phyloP scores from a whole-genome alignment of 2,329 filamentous ascomycete species.

The Fusarium gaditjirri region DNA sequence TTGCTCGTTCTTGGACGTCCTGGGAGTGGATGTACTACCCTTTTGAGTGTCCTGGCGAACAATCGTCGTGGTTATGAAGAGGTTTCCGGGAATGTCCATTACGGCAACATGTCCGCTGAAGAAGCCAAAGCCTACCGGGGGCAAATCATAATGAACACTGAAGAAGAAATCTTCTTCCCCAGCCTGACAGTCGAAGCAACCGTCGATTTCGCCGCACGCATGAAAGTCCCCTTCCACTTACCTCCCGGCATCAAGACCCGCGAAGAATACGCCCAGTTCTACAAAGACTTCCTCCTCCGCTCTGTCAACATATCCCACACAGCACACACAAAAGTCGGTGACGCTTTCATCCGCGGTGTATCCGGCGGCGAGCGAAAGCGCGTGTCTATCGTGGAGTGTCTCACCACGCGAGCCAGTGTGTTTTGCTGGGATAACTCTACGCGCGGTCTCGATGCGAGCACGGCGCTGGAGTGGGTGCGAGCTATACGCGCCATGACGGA shows the following conservation, averaged over 20 bases:
- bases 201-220: slow-evolving; percentile 72
- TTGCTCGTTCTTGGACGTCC: slow-evolving; percentile 74
- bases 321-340: slow-evolving; percentile 72
- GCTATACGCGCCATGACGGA: slow-evolving; percentile 72
- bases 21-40: slow-evolving; percentile 75
- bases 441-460: slow-evolving; percentile 72
- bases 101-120: slow-evolving; percentile 60
- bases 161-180: slow-evolving; percentile 73
- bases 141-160: slow-evolving; percentile 76
- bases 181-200: slow-evolving; percentile 77
- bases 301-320: slow-evolving; percentile 70
- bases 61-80: slow-evolving; percentile 67
- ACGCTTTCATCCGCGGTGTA: slow-evolving; percentile 73
- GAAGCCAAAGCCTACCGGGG: slow-evolving; percentile 62
- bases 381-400: slow-evolving; percentile 73
- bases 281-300: slow-evolving; percentile 65
- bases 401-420: slow-evolving; percentile 67
- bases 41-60: slow-evolving; percentile 76
- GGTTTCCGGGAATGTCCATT: slow-evolving; percentile 68
- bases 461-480: slow-evolving; percentile 69
- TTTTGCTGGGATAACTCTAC: slow-evolving; percentile 76
- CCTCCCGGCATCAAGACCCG: slow-evolving; percentile 54
- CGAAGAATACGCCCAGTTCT: slow-evolving; percentile 59
- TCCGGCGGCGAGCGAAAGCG: slow-evolving; percentile 76
- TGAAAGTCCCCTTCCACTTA: slow-evolving; percentile 64